These are phyloP conservation scores for Candolleomyces eurysporus DNA, from an alignment of 768 basidiomycete genomes.

Conservation along the genomic window DNA sequence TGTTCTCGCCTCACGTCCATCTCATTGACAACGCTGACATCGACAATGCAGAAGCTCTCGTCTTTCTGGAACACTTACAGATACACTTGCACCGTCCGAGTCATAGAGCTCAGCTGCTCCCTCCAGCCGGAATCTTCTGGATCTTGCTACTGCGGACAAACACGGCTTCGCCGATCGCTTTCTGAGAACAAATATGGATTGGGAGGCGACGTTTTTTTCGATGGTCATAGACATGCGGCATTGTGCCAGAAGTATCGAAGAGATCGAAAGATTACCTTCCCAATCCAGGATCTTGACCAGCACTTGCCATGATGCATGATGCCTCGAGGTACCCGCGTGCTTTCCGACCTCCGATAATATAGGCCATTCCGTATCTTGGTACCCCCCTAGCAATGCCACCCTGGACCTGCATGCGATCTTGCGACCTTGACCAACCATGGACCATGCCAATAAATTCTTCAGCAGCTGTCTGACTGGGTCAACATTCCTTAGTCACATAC, in stretches of 20 bases:
- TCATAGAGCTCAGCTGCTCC: not conserved
- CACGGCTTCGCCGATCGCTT: not conserved
- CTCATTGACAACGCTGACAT: too few species aligned
- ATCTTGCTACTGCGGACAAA: not conserved
- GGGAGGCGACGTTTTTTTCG: not conserved
- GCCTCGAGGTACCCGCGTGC: not conserved
- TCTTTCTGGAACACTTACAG: too few species aligned
- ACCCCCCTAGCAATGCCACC: too few species aligned
- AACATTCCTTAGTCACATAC: not conserved
- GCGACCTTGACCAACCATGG: too few species aligned
- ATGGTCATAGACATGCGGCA: not conserved
- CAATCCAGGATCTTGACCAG: too few species aligned
- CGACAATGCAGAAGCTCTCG: too few species aligned
- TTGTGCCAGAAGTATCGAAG: not conserved
- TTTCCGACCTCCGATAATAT: not conserved
- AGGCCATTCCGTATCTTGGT: too few species aligned
- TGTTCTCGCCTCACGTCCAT: not conserved
- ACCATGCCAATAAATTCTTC: too few species aligned
- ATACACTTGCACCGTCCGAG: too few species aligned
- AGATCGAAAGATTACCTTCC: not conserved
- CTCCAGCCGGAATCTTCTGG: not conserved
- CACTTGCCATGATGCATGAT: not conserved
- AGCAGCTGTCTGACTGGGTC: too few species aligned
- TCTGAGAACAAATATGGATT: not conserved
- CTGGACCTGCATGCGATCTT: too few species aligned